Percentiles rank a stretch among this genome's conserved stretches.
Conservation (phyloP, 2,329 filamentous ascomycete genomes). For the Penicillium sp. region DNA sequence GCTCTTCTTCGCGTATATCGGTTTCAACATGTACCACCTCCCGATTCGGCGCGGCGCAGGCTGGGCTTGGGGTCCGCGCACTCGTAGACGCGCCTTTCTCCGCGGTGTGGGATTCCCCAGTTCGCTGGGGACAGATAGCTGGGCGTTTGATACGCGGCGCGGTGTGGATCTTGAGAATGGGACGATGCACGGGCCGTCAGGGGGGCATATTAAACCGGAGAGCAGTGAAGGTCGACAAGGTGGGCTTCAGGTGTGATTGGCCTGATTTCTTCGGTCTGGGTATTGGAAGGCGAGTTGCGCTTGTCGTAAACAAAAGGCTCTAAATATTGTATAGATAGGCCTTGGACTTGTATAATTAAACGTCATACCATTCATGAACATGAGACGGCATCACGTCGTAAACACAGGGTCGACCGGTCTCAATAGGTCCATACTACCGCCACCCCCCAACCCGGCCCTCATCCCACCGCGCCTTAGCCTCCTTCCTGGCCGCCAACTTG, state of each 20-base stretch:
- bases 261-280: background rate
- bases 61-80: conserved; percentile 84
- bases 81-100: conserved; percentile 64
- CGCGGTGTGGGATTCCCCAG: conserved; percentile 34
- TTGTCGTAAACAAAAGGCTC: background rate
- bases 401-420: background rate
- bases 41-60: conserved; percentile 74
- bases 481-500: conserved; percentile 72
- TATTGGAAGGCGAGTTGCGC: no score
- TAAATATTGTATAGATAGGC: background rate
- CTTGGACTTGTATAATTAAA: background rate
- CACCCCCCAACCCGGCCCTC: conserved; percentile 92
- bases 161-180: conserved; percentile 22
- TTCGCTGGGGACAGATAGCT: conserved; percentile 30
- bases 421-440: conserved; percentile 52
- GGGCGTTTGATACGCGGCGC: conserved; percentile 18
- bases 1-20: conserved; percentile 64
- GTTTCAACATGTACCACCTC: conserved; percentile 82
- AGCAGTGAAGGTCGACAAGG: background rate
- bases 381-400: conserved; percentile 12
- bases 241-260: conserved; percentile 6
- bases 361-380: conserved; percentile 2
- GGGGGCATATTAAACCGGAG: background rate
- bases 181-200: background rate
- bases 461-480: conserved; percentile 91